These are phyloP conservation scores for Gossypium anomalum DNA, from an alignment of 345 rosid genomes.

Conservation along the genomic window DNA sequence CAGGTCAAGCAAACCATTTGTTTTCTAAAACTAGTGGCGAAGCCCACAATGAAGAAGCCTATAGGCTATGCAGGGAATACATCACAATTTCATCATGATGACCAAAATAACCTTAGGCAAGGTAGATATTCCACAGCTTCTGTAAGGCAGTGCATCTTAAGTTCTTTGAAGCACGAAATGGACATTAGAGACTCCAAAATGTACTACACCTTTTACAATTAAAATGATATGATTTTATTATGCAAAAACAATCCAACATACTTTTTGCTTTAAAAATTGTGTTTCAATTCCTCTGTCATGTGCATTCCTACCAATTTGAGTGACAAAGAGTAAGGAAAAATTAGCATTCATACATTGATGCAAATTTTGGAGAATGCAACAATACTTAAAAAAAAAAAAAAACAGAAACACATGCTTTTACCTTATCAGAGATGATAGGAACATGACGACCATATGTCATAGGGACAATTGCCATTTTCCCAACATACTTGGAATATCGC, in stretches of 20 bases:
- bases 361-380: background rate
- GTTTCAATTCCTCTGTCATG: background rate
- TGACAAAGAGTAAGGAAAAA: background rate
- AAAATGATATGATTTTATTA: background rate
- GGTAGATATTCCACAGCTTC: background rate
- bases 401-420: slow-evolving; percentile 18
- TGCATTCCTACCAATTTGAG: background rate
- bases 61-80: background rate
- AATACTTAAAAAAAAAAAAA: background rate
- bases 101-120: background rate
- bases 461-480: slow-evolving; percentile 88
- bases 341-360: background rate
- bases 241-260: background rate
- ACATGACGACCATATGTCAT: slow-evolving; percentile 98
- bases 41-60: background rate
- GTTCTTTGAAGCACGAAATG: background rate
- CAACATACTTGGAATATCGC: slow-evolving; percentile 77
- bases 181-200: background rate
- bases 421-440: slow-evolving; percentile 87
- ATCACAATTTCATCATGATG: background rate
- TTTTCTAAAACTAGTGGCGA: background rate
- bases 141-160: background rate
- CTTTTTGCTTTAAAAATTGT: background rate
- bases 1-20: background rate
- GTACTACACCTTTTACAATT: background rate